Evolutionary conservation across 2,329 filamentous ascomycete genomes (phyloP).

Genomic region (Orbilia quercus): DNA sequence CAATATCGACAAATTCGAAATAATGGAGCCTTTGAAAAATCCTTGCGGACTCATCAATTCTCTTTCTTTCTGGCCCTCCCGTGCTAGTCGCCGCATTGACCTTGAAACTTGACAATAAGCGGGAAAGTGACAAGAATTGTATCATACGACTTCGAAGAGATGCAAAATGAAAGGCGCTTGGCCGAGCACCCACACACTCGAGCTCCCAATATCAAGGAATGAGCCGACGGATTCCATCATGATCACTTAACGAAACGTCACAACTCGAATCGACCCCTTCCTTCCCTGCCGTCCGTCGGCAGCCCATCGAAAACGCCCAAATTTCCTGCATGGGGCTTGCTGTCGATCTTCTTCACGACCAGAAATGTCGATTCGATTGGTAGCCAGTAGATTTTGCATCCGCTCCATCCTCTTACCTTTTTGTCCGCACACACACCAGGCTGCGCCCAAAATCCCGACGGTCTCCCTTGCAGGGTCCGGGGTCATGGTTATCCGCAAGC

Average conservation of each 20-base stretch:
- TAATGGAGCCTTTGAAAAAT: conserved; percentile 22
- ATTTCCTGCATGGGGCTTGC: conserved; percentile 50
- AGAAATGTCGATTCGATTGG: conserved; percentile 17
- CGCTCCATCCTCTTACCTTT: conserved; percentile 38
- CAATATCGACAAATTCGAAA: conserved; percentile 33
- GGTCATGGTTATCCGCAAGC: conserved; percentile 56
- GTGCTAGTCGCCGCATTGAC: conserved; percentile 52
- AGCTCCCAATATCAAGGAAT: conserved; percentile 23
- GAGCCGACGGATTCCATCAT: conserved; percentile 21
- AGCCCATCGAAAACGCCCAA: conserved; percentile 42
- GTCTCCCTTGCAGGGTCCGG: conserved; percentile 56
- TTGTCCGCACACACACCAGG: conserved; percentile 46
- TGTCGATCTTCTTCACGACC: conserved; percentile 48
- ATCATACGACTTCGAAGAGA: conserved; percentile 40
- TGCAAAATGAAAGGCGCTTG: conserved; percentile 8
- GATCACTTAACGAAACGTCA: conserved; percentile 8
- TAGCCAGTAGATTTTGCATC: conserved; percentile 48
- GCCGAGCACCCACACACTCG: conserved; percentile 18
- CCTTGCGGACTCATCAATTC: conserved; percentile 11
- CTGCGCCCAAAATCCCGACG: conserved; percentile 52
- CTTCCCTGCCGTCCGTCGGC: conserved; percentile 34
- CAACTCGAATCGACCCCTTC: neutral
- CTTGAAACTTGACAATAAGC: conserved; percentile 38
- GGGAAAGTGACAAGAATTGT: conserved; percentile 11
- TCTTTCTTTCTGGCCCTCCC: too few relatives aligned